Percentiles rank a stretch among this genome's conserved stretches.
phyloP scores from a whole-genome alignment of 192 early-diverging fungal genomes.

The Gryganskiella cystojenkinii region DNA sequence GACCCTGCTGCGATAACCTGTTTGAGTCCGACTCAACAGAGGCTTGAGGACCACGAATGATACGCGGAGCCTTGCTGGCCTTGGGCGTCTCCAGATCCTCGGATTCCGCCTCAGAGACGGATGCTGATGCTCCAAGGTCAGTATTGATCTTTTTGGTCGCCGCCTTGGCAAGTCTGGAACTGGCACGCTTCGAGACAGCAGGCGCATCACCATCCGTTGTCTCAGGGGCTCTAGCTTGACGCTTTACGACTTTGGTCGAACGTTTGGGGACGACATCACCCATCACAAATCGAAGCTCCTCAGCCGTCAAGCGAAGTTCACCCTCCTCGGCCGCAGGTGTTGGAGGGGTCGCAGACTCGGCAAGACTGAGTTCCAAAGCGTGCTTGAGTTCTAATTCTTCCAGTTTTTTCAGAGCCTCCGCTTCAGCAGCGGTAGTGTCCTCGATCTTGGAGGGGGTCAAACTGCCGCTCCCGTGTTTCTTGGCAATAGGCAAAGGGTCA shows the following conservation, averaged over 20 bases:
- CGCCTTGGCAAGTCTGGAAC: conserved; percentile 15
- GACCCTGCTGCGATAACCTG: conserved; percentile 41
- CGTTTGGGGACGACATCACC: conserved; percentile 36
- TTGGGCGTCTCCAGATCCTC: conserved; percentile 36
- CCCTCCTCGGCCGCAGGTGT: not conserved
- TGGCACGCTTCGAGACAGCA: conserved; percentile 2
- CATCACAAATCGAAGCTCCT: conserved; percentile 49
- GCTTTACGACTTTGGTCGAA: conserved; percentile 36
- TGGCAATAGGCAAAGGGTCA: not conserved
- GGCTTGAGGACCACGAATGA: conserved; percentile 30
- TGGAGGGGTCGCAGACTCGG: conserved; percentile 5
- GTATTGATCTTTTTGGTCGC: not conserved
- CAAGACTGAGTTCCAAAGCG: conserved; percentile 38
- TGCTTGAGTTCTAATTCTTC: conserved; percentile 40
- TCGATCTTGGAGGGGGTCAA: not conserved
- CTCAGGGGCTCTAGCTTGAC: conserved; percentile 40
- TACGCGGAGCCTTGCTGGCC: conserved; percentile 24
- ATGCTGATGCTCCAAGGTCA: conserved; percentile 7
- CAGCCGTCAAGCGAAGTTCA: conserved; percentile 31
- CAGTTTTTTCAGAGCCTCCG: conserved; percentile 20
- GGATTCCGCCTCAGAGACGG: conserved; percentile 20
- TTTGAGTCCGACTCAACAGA: conserved; percentile 11
- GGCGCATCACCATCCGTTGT: conserved; percentile 22
- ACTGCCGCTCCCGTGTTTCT: too few relatives aligned
- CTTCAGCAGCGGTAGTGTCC: conserved; percentile 24